Evolutionary conservation across 1,284 basidiomycete species (phyloP).

Genomic region (Apiotrichum mycotoxinovorans): DNA sequence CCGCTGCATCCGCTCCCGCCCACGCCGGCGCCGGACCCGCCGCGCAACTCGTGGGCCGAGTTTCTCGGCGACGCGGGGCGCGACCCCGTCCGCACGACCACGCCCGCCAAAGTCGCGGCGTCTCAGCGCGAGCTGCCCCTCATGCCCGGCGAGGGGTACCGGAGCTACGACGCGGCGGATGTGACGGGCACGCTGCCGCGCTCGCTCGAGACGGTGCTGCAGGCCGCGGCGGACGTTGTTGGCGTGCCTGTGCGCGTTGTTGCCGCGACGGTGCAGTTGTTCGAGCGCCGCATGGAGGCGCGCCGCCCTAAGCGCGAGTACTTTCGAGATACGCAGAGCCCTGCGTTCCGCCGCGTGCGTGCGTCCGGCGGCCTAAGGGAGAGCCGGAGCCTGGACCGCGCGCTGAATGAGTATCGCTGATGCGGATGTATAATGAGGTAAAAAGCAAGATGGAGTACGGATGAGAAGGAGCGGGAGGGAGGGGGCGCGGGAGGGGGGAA

Average conservation of each 20-base stretch:
- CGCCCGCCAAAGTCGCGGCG: not conserved
- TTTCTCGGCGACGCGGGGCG: slow-evolving; percentile 16
- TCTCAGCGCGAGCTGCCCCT: slow-evolving; percentile 25
- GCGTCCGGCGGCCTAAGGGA: slow-evolving; percentile 1
- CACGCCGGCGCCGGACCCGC: not conserved
- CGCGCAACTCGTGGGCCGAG: not conserved
- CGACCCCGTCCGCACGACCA: slow-evolving; percentile 2
- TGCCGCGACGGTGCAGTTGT: slow-evolving; percentile 24
- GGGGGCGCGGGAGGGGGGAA: too few species aligned
- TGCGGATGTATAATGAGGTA: not conserved
- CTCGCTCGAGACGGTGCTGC: slow-evolving; percentile 27
- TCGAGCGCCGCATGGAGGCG: slow-evolving; percentile 35
- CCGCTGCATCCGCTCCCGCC: slow-evolving; percentile 11
- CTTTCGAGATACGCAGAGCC: not conserved
- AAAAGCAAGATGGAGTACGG: too few species aligned
- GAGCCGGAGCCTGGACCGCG: slow-evolving; percentile 6
- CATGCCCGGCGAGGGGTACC: slow-evolving; percentile 36
- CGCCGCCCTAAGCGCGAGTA: slow-evolving; percentile 1
- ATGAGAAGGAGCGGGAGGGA: too few species aligned
- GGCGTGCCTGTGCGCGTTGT: slow-evolving; percentile 28
- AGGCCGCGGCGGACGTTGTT: slow-evolving; percentile 27
- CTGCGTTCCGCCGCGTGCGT: not conserved
- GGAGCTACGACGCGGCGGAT: slow-evolving; percentile 29
- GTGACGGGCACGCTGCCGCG: slow-evolving; percentile 28
- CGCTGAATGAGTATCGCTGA: not conserved